Evolutionary conservation across 352 stramenopile genomes (phyloP).

Genomic region (Phytopythium delawarense): DNA sequence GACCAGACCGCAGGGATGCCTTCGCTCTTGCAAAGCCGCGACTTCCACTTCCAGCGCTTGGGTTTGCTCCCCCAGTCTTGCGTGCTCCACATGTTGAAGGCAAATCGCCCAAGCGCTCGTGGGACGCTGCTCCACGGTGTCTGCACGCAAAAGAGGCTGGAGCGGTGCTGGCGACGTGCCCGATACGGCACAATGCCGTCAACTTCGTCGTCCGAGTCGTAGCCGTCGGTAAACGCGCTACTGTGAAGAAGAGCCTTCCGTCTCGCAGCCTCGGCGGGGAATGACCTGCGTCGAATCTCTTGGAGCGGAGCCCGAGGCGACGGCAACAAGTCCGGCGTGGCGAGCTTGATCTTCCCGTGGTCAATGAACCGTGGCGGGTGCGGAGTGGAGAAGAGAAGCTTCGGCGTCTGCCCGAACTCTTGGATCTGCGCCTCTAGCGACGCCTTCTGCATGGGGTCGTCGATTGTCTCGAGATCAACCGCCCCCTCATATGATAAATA

Average conservation of each 20-base stretch:
- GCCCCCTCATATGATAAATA: constrained; percentile 89
- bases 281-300: constrained; percentile 17
- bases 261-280: constrained; percentile 4
- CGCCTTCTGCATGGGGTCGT: constrained; percentile 88
- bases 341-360: constrained; percentile 43
- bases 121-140: constrained; percentile 32
- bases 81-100: constrained; percentile 9
- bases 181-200: constrained; percentile 4
- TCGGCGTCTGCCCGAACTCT: constrained; percentile 90
- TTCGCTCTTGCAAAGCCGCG: constrained; percentile 30
- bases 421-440: constrained; percentile 93
- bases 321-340: constrained; percentile 43
- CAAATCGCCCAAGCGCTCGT: constrained; percentile 3
- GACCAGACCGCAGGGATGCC: constrained; percentile 26
- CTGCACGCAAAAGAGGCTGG: constrained; percentile 46
- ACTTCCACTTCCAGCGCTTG: constrained; percentile 59
- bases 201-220: constrained; percentile 31
- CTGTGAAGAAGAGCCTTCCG: constrained; percentile 1
- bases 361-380: constrained; percentile 55
- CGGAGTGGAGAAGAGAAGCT: constrained; percentile 63
- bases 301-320: constrained; percentile 28
- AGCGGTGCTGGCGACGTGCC: constrained; percentile 8
- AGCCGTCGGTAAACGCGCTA: constrained; percentile 24
- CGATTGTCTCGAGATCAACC: constrained; percentile 75
- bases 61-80: constrained; percentile 38